A percentile compares a stretch with the other conserved stretches of the same genome.
These are phyloP conservation scores for Ophiocordyceps unilateralis DNA, from an alignment of 2,329 filamentous ascomycete genomes.

Conservation along the genomic window DNA sequence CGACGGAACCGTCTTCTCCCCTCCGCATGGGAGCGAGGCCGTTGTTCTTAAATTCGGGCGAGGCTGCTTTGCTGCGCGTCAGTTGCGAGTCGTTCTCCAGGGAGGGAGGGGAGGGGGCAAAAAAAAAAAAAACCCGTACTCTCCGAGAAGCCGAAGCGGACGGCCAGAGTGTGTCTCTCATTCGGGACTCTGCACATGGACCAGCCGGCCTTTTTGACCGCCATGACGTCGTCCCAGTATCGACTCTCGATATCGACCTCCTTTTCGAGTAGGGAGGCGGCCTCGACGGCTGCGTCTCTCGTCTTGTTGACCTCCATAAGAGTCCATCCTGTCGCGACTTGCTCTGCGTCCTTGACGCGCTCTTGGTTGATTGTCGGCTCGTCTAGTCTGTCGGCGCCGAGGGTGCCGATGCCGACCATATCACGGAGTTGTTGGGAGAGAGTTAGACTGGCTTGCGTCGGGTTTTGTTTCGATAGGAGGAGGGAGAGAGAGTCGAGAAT, in stretches of 20 bases:
- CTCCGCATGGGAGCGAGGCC: constrained; percentile 70
- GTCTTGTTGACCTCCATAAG: constrained; percentile 60
- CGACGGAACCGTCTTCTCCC: constrained; percentile 54
- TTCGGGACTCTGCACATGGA: constrained; percentile 61
- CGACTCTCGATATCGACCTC: constrained; percentile 67
- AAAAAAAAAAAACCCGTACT: not conserved
- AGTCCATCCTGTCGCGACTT: constrained; percentile 53
- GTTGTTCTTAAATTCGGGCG: constrained; percentile 42
- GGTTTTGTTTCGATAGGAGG: constrained; percentile 65
- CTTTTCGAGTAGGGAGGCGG: constrained; percentile 53
- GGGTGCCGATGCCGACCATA: constrained; percentile 53
- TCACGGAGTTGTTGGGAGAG: constrained; percentile 56
- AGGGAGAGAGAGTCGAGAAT: constrained; percentile 73
- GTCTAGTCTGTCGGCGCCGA: constrained; percentile 50
- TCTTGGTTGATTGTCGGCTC: constrained; percentile 40
- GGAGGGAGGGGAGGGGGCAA: not conserved
- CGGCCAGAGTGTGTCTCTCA: constrained; percentile 58
- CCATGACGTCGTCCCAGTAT: constrained; percentile 79
- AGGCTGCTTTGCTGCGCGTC: constrained; percentile 21
- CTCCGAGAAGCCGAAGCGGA: constrained; percentile 79
- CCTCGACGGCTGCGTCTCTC: constrained; percentile 54
- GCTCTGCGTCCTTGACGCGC: constrained; percentile 36
- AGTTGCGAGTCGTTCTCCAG: constrained; percentile 8
- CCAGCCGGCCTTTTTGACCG: constrained; percentile 74
- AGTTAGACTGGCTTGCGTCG: constrained; percentile 49